phyloP scores from a whole-genome alignment of 208 protist genomes.

The Angomonas desouzai region DNA sequence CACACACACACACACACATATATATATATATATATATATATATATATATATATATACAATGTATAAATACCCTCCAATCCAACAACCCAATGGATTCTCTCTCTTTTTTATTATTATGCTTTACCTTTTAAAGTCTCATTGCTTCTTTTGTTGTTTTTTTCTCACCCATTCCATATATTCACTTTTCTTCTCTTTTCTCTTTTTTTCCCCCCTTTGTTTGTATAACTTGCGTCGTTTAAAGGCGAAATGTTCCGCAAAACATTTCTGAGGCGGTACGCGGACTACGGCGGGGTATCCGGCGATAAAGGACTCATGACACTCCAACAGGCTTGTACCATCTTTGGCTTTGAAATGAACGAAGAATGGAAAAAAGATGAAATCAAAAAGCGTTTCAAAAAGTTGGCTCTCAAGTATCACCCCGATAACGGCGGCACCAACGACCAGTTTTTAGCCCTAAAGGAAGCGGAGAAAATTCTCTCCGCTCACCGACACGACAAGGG shows the following conservation, averaged over 20 bases:
- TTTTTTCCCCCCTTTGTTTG: conserved; percentile 10
- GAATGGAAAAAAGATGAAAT: conserved; percentile 67
- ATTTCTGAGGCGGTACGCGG: conserved; percentile 20
- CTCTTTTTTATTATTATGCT: background rate
- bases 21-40: background rate
- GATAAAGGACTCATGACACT: conserved; percentile 85
- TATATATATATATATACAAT: background rate
- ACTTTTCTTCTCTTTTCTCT: conserved; percentile 5
- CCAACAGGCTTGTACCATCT: conserved; percentile 83
- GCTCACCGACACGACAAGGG: conserved; percentile 79
- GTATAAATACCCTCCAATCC: background rate
- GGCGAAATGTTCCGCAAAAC: conserved; percentile 24
- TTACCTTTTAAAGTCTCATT: background rate
- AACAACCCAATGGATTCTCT: background rate
- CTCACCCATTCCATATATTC: conserved; percentile 1
- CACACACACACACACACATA: background rate
- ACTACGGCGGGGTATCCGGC: conserved; percentile 53
- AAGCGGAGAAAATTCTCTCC: conserved; percentile 80
- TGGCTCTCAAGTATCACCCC: conserved; percentile 75
- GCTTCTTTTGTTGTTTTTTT: conserved; percentile 9
- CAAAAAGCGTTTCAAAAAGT: conserved; percentile 73
- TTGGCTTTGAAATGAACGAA: conserved; percentile 82
- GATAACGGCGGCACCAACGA: conserved; percentile 79
- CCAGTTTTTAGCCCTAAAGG: conserved; percentile 76
- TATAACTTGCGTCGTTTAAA: conserved; percentile 3